Conservation (phyloP, 257 asterid species). For the Solanum bukasovii region DNA sequence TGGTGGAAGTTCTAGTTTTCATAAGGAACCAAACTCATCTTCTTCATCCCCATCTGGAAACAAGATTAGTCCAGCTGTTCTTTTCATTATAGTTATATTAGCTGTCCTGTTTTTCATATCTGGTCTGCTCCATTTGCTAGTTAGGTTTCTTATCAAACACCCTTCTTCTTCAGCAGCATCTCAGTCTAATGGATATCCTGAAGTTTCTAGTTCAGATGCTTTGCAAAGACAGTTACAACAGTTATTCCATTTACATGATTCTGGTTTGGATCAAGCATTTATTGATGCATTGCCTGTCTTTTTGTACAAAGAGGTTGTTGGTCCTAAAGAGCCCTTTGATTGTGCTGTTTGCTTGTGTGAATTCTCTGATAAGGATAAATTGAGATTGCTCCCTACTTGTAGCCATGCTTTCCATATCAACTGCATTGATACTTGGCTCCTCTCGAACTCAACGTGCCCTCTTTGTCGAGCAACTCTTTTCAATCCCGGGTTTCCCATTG, state of each 20-base stretch:
- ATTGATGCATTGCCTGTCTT: constrained; percentile 86
- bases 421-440: constrained; percentile 95
- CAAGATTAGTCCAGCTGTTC: constrained; percentile 77
- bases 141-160: constrained; percentile 69
- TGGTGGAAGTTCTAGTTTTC: constrained; percentile 16
- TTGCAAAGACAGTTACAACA: constrained; percentile 89
- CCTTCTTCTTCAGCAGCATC: constrained; percentile 45
- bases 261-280: constrained; percentile 85
- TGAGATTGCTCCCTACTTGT: constrained; percentile 82
- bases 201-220: constrained; percentile 52
- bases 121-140: constrained; percentile 88
- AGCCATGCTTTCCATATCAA: constrained; percentile 89
- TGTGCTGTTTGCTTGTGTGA: constrained; percentile 93
- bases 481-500: constrained; percentile 64
- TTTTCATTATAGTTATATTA: constrained; percentile 64
- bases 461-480: constrained; percentile 74
- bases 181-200: constrained; percentile 44
- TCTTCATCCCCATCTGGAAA: constrained; percentile 43
- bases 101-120: constrained; percentile 88
- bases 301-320: constrained; percentile 66
- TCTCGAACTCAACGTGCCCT: constrained; percentile 88
- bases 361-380: constrained; percentile 58
- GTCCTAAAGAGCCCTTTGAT: constrained; percentile 85
- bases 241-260: constrained; percentile 78
- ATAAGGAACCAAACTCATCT: constrained; percentile 22